Base-by-base conservation (phyloP, 768 basidiomycete species). In the Hydnum rufescens region DNA sequence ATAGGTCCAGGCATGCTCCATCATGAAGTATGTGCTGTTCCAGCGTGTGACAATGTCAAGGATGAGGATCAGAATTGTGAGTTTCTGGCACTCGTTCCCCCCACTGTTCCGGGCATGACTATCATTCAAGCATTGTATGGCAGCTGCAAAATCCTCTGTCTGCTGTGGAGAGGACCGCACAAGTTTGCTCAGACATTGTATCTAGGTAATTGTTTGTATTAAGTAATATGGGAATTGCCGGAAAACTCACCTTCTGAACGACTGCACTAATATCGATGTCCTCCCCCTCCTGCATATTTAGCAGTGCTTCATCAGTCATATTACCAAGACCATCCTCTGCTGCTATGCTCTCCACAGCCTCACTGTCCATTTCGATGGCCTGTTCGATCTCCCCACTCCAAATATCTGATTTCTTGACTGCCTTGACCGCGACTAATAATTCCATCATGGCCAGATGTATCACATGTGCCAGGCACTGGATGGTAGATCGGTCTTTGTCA, bases 371-470 rank as follows among this genome's bases (percentile, higher is more conserved):
- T 16, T 47, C 44, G 8, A 26, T 28, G 13, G 25, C 44, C 44
- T 8, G 13, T 8, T 47, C 44, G 26, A 47, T 25, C 13, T 47
- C 44, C 26, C 25, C 44, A 25, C 13, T 25, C 26, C 26, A 8
- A 8, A 26, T 8, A 26, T 47, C 26, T 28, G 8, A 8, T 8
- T 39, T 8, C 13, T 19, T 39, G 13, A 39, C 36, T 39, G 25
- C 44, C 13, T 26, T 8, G 13, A 47, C 25, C 8, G 8, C 8
- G 31, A 42, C 18, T 22, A 44, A 34, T n/a, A 51, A 13, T 8
- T 5, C 51, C 30, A 51, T 51, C 19, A 42, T 29, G 13, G 42
- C 51, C 23, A 49, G 36, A 19, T 51, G 51, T 8, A 51, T 51
- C 31, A 51, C 18, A 19, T 51, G 51, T n/a, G 51, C 8, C 8